A percentile compares a stretch with the other conserved stretches of the same genome.
These are phyloP conservation scores for Colletotrichum orbiculare DNA, from an alignment of 2,329 filamentous ascomycete genomes.

Conservation along the genomic window DNA sequence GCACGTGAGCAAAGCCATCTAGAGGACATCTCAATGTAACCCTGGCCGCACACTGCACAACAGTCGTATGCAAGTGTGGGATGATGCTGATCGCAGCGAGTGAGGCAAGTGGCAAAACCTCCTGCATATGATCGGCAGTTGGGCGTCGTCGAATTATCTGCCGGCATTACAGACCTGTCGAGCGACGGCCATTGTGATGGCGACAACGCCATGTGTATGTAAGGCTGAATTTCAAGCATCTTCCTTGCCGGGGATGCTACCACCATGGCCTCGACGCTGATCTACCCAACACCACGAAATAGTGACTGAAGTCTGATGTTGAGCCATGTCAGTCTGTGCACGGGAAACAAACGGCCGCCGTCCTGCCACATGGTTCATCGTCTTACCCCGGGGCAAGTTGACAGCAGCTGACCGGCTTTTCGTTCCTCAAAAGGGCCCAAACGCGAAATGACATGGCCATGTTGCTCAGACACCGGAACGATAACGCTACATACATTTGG, in stretches of 20 bases:
- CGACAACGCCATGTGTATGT: no score
- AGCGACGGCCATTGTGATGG: no score
- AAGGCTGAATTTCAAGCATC: background rate
- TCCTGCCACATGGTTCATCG: slow-evolving; percentile 11
- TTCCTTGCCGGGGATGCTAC: background rate
- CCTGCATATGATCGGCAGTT: no score
- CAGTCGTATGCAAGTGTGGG: no score
- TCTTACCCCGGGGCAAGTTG: slow-evolving; percentile 4
- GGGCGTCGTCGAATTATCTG: no score
- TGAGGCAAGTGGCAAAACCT: no score
- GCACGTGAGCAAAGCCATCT: no score
- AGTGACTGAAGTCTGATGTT: background rate
- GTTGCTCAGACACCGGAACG: slow-evolving; percentile 20
- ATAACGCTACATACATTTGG: slow-evolving; percentile 8
- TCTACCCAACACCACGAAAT: slow-evolving; percentile 10
- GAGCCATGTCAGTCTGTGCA: slow-evolving; percentile 3
- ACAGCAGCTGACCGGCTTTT: slow-evolving; percentile 18
- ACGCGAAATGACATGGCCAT: slow-evolving; percentile 6
- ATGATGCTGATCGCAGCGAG: no score
- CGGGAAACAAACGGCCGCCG: background rate
- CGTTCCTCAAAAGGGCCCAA: slow-evolving; percentile 5
- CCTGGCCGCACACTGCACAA: no score
- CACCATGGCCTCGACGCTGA: slow-evolving; percentile 9
- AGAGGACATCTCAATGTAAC: no score
- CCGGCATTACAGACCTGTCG: no score